Percentiles rank a stretch among this genome's conserved stretches.
Evolutionary conservation across 345 rosid genomes (phyloP).

Genomic region (Jatropha curcas): DNA sequence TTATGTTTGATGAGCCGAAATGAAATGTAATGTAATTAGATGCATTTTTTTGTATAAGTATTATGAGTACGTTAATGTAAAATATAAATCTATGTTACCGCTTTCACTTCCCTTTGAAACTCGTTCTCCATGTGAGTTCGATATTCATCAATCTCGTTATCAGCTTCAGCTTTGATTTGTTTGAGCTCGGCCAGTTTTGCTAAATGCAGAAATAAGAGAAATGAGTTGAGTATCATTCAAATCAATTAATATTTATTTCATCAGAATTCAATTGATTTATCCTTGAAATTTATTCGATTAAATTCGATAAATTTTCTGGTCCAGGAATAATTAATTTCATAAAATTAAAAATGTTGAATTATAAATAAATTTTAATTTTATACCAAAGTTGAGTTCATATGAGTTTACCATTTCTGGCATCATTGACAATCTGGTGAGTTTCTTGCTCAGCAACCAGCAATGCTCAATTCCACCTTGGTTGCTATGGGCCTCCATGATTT

Average conservation of each 20-base stretch:
- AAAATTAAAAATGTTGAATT: no score
- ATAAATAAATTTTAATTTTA: no score
- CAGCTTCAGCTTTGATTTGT: conserved; percentile 94
- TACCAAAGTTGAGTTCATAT: no score
- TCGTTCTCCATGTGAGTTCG: conserved; percentile 66
- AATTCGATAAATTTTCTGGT: no score
- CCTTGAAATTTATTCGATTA: no score
- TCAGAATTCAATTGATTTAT: no score
- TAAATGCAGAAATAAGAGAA: conserved; percentile 5
- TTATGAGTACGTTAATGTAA: background rate
- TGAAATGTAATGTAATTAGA: no score
- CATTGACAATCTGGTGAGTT: conserved; percentile 71
- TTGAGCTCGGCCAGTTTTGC: conserved; percentile 74
- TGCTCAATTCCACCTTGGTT: conserved; percentile 70
- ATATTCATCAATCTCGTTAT: conserved; percentile 62
- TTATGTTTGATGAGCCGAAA: background rate
- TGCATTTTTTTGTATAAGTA: background rate
- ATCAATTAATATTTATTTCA: no score
- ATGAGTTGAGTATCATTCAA: background rate
- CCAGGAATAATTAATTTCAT: no score
- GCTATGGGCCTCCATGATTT: background rate
- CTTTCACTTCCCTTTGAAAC: conserved; percentile 71
- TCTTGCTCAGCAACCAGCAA: conserved; percentile 81
- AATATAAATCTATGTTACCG: conserved; percentile 40
- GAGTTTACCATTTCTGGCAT: conserved; percentile 54